These are phyloP conservation scores for Triticum aestivum DNA, from an alignment of 176 grass and related monocot species.

Conservation along the genomic window IWGSC_CS_RefSeq_v2.1 NC_057795.1:505554793-505555292, in stretches of 20 bases:
- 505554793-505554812: slow-evolving; percentile 47
- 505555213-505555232: neutral
- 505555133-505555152: slow-evolving; percentile 7
- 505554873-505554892: neutral
- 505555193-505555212: neutral
- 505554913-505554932: neutral
- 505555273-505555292: neutral
- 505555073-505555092: neutral
- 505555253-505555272: neutral
- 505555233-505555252: neutral
- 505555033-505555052: neutral
- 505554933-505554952: neutral
- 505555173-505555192: neutral
- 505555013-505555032: neutral
- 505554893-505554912: neutral
- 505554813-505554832: slow-evolving; percentile 61
- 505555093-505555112: slow-evolving; percentile 21
- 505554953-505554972: neutral
- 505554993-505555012: neutral
- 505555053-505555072: slow-evolving; percentile 32
- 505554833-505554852: slow-evolving; percentile 26
- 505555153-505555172: slow-evolving; percentile 18
- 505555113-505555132: neutral
- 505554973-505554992: neutral
- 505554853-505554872: neutral